Evolutionary conservation across 2,329 filamentous ascomycete genomes (phyloP).

Genomic region (Raffaelea arxii): DNA sequence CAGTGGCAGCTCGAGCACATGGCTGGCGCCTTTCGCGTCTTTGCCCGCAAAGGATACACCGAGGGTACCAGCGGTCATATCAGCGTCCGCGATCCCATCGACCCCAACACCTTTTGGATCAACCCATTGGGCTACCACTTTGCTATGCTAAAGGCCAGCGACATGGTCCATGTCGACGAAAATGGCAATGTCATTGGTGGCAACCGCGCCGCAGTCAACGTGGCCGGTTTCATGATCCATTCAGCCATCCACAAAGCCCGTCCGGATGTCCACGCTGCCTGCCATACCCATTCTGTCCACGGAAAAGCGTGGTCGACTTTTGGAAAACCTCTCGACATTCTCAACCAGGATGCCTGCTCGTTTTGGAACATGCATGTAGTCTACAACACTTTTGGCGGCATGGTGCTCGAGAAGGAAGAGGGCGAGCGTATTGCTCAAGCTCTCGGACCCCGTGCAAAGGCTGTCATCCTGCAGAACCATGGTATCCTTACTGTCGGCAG

Average conservation of each 20-base stretch:
- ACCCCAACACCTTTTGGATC: slow-evolving; percentile 15
- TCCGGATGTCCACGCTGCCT: slow-evolving; percentile 55
- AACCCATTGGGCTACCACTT: slow-evolving; percentile 35
- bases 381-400: slow-evolving; percentile 44
- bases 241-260: slow-evolving; percentile 55
- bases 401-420: slow-evolving; percentile 50
- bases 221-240: slow-evolving; percentile 62
- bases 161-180: slow-evolving; percentile 52
- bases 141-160: slow-evolving; percentile 54
- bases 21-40: slow-evolving; percentile 49
- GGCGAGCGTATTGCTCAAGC: slow-evolving; percentile 52
- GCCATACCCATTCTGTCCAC: slow-evolving; percentile 54
- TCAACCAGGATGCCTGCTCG: slow-evolving; percentile 55
- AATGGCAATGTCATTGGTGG: slow-evolving; percentile 15
- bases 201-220: slow-evolving; percentile 42
- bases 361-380: slow-evolving; percentile 58
- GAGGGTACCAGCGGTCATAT: slow-evolving; percentile 56
- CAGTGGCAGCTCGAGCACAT: slow-evolving; percentile 29
- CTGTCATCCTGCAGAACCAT: slow-evolving; percentile 59
- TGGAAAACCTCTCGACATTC: slow-evolving; percentile 54
- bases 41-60: slow-evolving; percentile 47
- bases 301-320: slow-evolving; percentile 61
- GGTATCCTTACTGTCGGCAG: slow-evolving; percentile 58
- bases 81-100: slow-evolving; percentile 26
- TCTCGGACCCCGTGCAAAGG: slow-evolving; percentile 49